Base-by-base conservation (phyloP, 345 rosid species). In the Eucalyptus erythrocorys region DNA sequence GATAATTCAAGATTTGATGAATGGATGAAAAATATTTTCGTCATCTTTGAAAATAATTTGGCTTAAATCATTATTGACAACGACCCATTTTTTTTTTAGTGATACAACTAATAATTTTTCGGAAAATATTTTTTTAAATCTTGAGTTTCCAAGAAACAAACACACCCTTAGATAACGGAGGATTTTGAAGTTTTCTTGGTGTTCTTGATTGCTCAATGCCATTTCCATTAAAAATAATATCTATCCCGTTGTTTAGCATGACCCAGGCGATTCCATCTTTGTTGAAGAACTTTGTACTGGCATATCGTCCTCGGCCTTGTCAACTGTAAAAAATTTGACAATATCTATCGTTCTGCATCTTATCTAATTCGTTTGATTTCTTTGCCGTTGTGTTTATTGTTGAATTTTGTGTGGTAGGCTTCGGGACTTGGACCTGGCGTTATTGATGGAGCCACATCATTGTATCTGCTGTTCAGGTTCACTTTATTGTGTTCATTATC, bases 401-500 rank as follows among this genome's bases (percentile, higher is more conserved):
- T 85, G 34, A 9, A 76, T 45, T 87, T 21, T 40, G 24, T 91
- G 87, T 91, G 87, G 57, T 93, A 97, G 98, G 99, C 98, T 19
- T 93, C 97, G 92, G 97, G 94, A 87, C 87, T 97, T 88, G 95
- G 98, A 51, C 85, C 97, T 89, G 99, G 99, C 90, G 96, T 94
- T 88, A 89, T 97, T 37, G 98, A 97, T 87, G 99, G 99, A 88
- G 98, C 97, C 87, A 48, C 49, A 97, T 97, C 87, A 97, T 95
- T 91, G 96, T 97, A 50, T 97, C 99, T 1, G 99, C 98, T 90
- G 96, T 96, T 89, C 98, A 97, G 98, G 99, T 96, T 66, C 87
- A 85, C 47, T 76, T 88, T 82, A 24, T 87, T 57, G 66, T 57
- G n/a, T 5, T 57, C 66, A 57, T 57, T 11, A 10, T 57, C 53